Evolutionary conservation across 2,329 filamentous ascomycete species (phyloP).

Genomic region (Myriosclerotinia scirpicola): DNA sequence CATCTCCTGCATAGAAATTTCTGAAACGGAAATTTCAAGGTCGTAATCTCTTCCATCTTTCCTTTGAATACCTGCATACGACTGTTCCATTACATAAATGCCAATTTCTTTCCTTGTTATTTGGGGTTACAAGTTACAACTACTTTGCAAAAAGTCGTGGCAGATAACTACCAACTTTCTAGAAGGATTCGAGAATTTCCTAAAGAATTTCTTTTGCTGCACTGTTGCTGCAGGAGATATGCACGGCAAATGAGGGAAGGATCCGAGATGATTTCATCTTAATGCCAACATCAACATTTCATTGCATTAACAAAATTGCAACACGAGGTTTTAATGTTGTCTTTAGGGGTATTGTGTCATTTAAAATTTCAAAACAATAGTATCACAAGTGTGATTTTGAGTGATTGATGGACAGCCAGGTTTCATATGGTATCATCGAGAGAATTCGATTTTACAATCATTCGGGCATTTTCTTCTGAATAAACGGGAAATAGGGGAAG

Average conservation of each 20-base stretch:
- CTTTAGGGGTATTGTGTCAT: not conserved
- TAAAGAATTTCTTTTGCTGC: constrained; percentile 6
- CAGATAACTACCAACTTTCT: constrained; percentile 18
- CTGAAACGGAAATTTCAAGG: constrained; percentile 26
- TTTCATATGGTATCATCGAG: not conserved
- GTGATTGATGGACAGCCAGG: not conserved
- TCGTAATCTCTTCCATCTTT: not conserved
- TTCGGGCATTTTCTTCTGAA: not conserved
- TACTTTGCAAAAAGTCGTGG: not conserved
- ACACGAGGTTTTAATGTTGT: constrained; percentile 13
- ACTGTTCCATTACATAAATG: constrained; percentile 1
- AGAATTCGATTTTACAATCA: not conserved
- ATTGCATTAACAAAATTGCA: constrained; percentile 10
- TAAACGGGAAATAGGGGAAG: not conserved
- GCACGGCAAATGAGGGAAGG: constrained; percentile 6
- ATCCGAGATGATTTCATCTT: not conserved
- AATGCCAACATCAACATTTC: not conserved
- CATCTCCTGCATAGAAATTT: constrained; percentile 23
- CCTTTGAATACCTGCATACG: not conserved
- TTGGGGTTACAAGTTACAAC: not conserved
- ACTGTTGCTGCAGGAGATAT: constrained; percentile 8
- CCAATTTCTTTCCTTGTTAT: not conserved
- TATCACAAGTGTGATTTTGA: constrained; percentile 13
- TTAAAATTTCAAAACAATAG: not conserved
- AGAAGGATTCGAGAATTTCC: constrained; percentile 23